Evolutionary conservation across 768 basidiomycete species (phyloP).

Genomic region (Mycena filopes): DNA sequence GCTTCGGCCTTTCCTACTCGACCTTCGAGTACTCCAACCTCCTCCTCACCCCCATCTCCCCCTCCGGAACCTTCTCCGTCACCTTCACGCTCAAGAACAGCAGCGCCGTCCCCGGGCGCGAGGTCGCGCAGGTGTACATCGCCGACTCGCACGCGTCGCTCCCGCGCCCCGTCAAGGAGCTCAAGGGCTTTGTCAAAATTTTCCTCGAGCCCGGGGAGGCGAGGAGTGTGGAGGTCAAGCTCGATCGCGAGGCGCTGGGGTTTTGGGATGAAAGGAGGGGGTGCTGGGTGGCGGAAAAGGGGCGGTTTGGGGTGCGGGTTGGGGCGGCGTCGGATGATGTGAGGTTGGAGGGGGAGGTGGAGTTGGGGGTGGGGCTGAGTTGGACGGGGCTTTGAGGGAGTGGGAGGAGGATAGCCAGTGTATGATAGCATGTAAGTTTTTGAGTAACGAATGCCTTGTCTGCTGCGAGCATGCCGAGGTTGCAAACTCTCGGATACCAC

Average conservation of each 20-base stretch:
- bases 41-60: constrained; percentile 44
- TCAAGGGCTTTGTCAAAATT: constrained; percentile 62
- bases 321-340: constrained; percentile 59
- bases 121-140: constrained; percentile 61
- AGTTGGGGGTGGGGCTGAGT: constrained; percentile 46
- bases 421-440: neutral
- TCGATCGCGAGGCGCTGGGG: constrained; percentile 61
- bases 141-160: constrained; percentile 53
- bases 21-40: constrained; percentile 63
- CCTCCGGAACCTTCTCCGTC: constrained; percentile 48
- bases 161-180: constrained; percentile 56
- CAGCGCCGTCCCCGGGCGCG: constrained; percentile 55
- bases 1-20: constrained; percentile 66
- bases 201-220: constrained; percentile 55
- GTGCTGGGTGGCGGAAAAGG: constrained; percentile 60
- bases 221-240: constrained; percentile 47
- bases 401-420: neutral
- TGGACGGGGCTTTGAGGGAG: constrained; percentile 53
- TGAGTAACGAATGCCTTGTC: too few species aligned
- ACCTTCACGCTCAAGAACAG: constrained; percentile 59
- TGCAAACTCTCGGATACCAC: too few species aligned
- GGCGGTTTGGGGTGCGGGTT: constrained; percentile 56
- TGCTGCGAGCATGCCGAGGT: too few species aligned
- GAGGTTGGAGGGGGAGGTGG: constrained; percentile 46
- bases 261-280: constrained; percentile 57